Percentiles rank a stretch among this genome's conserved stretches.
phyloP scores from a whole-genome alignment of 1,284 basidiomycete genomes.

The Leccinum griseonigrum region DNA sequence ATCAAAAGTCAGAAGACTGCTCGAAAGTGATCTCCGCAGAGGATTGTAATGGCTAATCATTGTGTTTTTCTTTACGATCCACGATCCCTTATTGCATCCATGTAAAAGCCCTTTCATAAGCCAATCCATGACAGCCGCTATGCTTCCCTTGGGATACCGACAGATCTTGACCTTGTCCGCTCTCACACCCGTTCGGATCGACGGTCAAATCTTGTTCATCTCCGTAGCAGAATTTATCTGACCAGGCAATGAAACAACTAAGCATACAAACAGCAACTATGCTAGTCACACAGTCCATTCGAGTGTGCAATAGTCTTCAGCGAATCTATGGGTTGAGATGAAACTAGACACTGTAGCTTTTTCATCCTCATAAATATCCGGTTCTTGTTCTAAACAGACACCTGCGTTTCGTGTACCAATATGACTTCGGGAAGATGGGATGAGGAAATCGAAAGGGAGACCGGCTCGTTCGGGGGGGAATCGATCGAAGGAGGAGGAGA shows the following conservation, averaged over 20 bases:
- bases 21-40: slow-evolving; percentile 22
- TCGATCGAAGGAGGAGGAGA: slow-evolving; percentile 74
- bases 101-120: slow-evolving; percentile 19
- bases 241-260: not conserved
- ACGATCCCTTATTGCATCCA: slow-evolving; percentile 17
- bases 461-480: slow-evolving; percentile 49
- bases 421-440: slow-evolving; percentile 3
- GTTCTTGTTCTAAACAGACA: slow-evolving; percentile 20
- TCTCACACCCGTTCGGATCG: not conserved
- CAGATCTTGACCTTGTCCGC: not conserved
- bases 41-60: slow-evolving; percentile 8
- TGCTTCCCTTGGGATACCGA: not conserved
- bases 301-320: not conserved
- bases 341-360: slow-evolving; percentile 4
- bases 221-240: not conserved
- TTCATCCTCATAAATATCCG: slow-evolving; percentile 27
- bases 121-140: slow-evolving; percentile 7
- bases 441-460: slow-evolving; percentile 14
- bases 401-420: slow-evolving; percentile 15
- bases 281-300: not conserved
- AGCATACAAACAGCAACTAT: not conserved
- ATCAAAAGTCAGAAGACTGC: slow-evolving; percentile 72
- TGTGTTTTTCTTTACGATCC: slow-evolving; percentile 9
- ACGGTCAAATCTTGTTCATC: not conserved
- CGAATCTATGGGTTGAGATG: slow-evolving; percentile 3